phyloP scores from a whole-genome alignment of 192 early-diverging fungal genomes.

The Umbelopsis ramanniana region DNA sequence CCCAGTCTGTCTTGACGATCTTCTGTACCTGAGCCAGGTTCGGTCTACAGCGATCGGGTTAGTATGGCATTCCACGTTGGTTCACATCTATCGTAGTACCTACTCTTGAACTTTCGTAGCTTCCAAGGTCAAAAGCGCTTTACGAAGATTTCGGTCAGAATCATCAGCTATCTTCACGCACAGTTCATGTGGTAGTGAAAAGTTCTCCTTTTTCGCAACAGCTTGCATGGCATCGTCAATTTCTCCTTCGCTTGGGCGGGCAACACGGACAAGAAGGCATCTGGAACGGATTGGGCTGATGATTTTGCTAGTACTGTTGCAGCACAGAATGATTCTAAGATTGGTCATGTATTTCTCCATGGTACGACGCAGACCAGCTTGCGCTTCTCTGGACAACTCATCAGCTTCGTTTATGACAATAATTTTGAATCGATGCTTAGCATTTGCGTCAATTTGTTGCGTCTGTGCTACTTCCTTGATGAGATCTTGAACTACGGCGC shows the following conservation, averaged over 20 bases:
- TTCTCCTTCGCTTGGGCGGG: conserved; percentile 77
- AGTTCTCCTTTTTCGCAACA: conserved; percentile 83
- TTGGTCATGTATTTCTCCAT: conserved; percentile 99
- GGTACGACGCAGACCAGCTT: conserved; percentile 94
- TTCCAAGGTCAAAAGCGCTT: conserved; percentile 91
- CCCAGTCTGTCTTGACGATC: conserved; percentile 86
- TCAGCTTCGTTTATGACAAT: conserved; percentile 96
- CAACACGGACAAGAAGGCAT: conserved; percentile 88
- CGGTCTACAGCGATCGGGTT: conserved; percentile 19
- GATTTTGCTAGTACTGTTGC: conserved; percentile 87
- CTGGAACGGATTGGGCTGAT: conserved; percentile 91
- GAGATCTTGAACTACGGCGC: conserved; percentile 90
- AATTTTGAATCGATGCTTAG: conserved; percentile 89
- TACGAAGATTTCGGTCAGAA: conserved; percentile 82
- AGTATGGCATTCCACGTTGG: no score
- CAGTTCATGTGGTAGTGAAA: conserved; percentile 64
- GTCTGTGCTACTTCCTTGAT: conserved; percentile 98
- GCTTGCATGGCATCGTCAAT: conserved; percentile 70
- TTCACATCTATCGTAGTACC: conserved; percentile 30
- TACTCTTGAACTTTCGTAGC: conserved; percentile 74
- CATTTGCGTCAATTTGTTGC: conserved; percentile 82
- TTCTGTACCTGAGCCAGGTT: conserved; percentile 55
- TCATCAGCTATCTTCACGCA: conserved; percentile 69
- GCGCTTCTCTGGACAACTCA: conserved; percentile 84
- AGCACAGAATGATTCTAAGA: conserved; percentile 92